These are phyloP conservation scores for Daldinia sp. DNA, from an alignment of 2,329 filamentous ascomycete genomes.

Conservation along the genomic window DNA sequence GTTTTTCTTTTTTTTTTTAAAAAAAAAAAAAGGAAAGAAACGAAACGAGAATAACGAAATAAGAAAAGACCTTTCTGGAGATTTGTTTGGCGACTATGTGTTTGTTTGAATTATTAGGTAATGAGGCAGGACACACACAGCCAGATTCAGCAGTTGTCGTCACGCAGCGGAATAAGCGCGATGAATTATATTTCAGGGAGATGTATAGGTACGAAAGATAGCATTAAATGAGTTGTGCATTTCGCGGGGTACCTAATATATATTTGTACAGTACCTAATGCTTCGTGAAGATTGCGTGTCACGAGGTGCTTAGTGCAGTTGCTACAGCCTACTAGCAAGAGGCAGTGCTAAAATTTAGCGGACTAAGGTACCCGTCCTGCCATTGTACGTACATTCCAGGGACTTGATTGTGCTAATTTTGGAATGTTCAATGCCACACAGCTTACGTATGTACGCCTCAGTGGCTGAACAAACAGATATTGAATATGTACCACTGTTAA, in stretches of 20 bases:
- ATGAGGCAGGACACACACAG: conserved; percentile 39
- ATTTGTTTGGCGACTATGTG: conserved; percentile 32
- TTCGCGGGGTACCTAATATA: not conserved
- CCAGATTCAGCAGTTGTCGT: conserved; percentile 25
- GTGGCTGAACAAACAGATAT: not conserved
- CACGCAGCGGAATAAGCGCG: conserved; percentile 22
- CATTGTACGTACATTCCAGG: conserved; percentile 6
- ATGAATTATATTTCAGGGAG: conserved; percentile 19
- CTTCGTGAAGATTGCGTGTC: conserved; percentile 23
- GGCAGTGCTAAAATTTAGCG: conserved; percentile 12
- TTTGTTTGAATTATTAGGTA: conserved; percentile 41
- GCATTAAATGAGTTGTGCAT: not conserved
- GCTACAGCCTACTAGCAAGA: conserved; percentile 3
- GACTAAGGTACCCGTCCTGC: conserved; percentile 9
- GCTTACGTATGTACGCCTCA: conserved; percentile 24
- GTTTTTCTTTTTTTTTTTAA: conserved; percentile 9
- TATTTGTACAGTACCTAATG: conserved; percentile 15
- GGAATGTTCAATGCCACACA: conserved; percentile 26
- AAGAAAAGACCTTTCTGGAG: conserved; percentile 18
- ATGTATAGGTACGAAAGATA: not conserved
- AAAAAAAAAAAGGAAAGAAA: conserved; percentile 10
- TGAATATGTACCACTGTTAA: too few species aligned
- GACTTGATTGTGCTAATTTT: conserved; percentile 29
- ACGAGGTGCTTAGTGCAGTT: not conserved
- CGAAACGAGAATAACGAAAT: conserved; percentile 10